Conservation (phyloP, 1,139 yeast genomes). For the Casaregolazyma lundiana region DNA sequence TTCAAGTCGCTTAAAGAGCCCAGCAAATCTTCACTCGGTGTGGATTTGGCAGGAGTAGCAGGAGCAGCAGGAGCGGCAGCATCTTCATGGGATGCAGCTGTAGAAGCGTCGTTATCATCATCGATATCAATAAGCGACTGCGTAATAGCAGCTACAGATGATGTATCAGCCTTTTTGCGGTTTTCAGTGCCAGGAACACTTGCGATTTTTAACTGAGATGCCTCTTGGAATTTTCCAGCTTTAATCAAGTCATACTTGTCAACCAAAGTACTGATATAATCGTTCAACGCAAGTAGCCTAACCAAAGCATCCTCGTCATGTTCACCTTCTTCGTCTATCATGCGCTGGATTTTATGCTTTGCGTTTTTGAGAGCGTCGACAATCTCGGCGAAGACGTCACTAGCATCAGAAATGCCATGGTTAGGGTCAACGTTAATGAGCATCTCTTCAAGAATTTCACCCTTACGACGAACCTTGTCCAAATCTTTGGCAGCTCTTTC, state of each 20-base stretch:
- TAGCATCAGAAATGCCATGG: constrained; percentile 41
- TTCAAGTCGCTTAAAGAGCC: constrained; percentile 66
- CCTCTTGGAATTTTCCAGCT: constrained; percentile 59
- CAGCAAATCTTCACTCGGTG: constrained; percentile 51
- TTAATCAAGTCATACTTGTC: constrained; percentile 63
- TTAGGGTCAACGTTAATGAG: constrained; percentile 52
- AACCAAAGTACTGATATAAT: constrained; percentile 65
- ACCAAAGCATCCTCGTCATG: constrained; percentile 55
- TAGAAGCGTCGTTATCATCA: constrained; percentile 38
- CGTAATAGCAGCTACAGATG: constrained; percentile 25
- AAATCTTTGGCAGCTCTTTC: constrained; percentile 81
- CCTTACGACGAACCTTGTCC: constrained; percentile 78
- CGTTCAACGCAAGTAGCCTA: constrained; percentile 67
- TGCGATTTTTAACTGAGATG: constrained; percentile 50
- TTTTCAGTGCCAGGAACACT: constrained; percentile 27
- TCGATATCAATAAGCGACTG: constrained; percentile 77
- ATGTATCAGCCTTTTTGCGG: constrained; percentile 37
- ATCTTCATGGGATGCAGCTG: constrained; percentile 24
- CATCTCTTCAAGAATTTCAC: constrained; percentile 90
- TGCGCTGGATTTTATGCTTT: constrained; percentile 81
- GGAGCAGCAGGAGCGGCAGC: constrained; percentile 28
- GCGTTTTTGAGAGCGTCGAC: constrained; percentile 76
- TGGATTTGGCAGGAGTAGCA: background rate
- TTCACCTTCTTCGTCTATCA: constrained; percentile 63
- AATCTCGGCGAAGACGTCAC: constrained; percentile 66